Evolutionary conservation across 805 yeast genomes (phyloP).

Genomic region (Brettanomyces bruxellensis): DNA sequence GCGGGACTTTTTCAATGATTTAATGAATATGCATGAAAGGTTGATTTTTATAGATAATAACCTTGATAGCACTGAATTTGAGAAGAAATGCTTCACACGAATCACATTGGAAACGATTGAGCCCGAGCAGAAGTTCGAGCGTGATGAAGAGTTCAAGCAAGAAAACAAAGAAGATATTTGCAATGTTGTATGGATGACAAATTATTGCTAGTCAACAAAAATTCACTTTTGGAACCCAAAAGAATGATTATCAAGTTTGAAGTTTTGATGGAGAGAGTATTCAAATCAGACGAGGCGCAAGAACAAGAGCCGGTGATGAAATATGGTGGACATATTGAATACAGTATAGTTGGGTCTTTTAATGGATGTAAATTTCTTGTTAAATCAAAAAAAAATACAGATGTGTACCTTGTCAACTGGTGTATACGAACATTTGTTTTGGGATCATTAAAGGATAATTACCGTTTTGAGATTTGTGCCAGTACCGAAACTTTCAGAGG

Average conservation of each 20-base stretch:
- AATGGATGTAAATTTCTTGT: too few species aligned
- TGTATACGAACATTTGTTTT: not conserved
- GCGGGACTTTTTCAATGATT: too few species aligned
- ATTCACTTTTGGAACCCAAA: not conserved
- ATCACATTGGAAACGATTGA: not conserved
- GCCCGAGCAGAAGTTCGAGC: not conserved
- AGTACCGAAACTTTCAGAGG: not conserved
- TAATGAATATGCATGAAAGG: not conserved
- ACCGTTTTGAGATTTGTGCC: not conserved
- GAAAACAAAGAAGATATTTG: not conserved
- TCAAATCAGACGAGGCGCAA: not conserved
- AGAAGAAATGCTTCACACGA: not conserved
- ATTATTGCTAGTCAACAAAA: not conserved
- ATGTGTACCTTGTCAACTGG: not conserved
- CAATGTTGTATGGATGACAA: not conserved
- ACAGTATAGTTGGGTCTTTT: not conserved
- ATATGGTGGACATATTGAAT: not conserved
- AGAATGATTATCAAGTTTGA: not conserved
- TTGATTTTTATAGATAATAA: not conserved
- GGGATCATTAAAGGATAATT: conserved; percentile 1
- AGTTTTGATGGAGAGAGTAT: not conserved
- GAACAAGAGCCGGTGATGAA: not conserved
- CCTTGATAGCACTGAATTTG: not conserved
- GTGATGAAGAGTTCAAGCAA: not conserved
- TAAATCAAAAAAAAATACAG: too few species aligned